These are phyloP conservation scores for Salix koriyanagi DNA, from an alignment of 345 rosid species.

Conservation along the genomic window DNA sequence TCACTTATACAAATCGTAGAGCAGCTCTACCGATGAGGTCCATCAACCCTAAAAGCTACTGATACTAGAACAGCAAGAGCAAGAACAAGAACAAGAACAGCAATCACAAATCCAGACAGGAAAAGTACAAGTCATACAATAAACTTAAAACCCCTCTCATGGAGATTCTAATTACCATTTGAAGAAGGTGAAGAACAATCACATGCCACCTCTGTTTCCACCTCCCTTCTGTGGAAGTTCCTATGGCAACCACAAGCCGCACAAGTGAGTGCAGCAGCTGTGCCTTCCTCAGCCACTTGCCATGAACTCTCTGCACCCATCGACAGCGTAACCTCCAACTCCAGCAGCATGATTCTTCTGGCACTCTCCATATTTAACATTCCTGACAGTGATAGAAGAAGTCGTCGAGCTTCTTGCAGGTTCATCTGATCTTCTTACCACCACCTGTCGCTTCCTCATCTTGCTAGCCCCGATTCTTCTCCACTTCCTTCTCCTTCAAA, in stretches of 20 bases:
- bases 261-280: slow-evolving; percentile 26
- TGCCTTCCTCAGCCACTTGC: slow-evolving; percentile 47
- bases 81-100: not conserved
- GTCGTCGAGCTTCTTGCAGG: slow-evolving; percentile 35
- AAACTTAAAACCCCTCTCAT: not conserved
- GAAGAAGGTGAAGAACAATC: slow-evolving; percentile 56
- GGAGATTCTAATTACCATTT: not conserved
- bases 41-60: slow-evolving; percentile 9
- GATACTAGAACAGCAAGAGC: not conserved
- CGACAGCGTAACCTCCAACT: slow-evolving; percentile 67
- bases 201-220: slow-evolving; percentile 56
- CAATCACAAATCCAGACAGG: slow-evolving; percentile 3
- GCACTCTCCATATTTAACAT: slow-evolving; percentile 64
- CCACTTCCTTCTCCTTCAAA: not conserved
- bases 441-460: slow-evolving; percentile 78
- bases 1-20: not conserved
- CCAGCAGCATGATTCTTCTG: slow-evolving; percentile 75
- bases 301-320: slow-evolving; percentile 84
- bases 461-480: slow-evolving; percentile 4
- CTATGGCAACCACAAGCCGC: slow-evolving; percentile 41
- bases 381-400: slow-evolving; percentile 41
- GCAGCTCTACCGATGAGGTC: not conserved
- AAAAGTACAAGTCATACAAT: slow-evolving; percentile 8
- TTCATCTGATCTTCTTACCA: slow-evolving; percentile 52
- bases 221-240: slow-evolving; percentile 31